Conservation (phyloP, 495 filamentous ascomycete species). For the Pseudomonodictys pantanalensis region DNA sequence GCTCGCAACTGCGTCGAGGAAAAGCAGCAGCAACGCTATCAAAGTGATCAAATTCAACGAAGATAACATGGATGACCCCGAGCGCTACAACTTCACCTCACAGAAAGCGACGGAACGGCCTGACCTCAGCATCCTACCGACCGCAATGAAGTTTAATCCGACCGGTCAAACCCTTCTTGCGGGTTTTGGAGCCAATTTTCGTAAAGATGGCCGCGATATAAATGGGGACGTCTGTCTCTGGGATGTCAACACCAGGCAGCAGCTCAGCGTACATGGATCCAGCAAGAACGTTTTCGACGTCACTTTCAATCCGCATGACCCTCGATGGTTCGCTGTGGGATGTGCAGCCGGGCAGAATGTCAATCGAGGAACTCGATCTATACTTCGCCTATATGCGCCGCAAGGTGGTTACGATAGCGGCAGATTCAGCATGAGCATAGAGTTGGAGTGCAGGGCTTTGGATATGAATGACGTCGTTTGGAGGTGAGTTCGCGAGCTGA, state of each 20-base stretch:
- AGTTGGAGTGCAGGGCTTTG: slow-evolving; percentile 67
- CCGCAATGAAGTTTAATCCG: slow-evolving; percentile 70
- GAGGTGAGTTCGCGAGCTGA: slow-evolving; percentile 15
- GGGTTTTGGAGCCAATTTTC: slow-evolving; percentile 66
- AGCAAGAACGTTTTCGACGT: slow-evolving; percentile 77
- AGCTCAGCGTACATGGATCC: slow-evolving; percentile 45
- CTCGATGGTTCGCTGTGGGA: slow-evolving; percentile 58
- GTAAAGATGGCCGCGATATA: slow-evolving; percentile 53
- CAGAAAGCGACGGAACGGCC: slow-evolving; percentile 35
- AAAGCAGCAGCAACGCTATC: slow-evolving; percentile 43
- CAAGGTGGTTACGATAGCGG: slow-evolving; percentile 1
- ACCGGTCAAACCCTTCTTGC: slow-evolving; percentile 57
- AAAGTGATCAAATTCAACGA: slow-evolving; percentile 17
- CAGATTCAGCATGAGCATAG: slow-evolving; percentile 46
- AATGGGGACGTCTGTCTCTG: slow-evolving; percentile 73
- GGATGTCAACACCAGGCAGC: slow-evolving; percentile 54
- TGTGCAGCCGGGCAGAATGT: slow-evolving; percentile 33
- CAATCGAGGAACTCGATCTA: slow-evolving; percentile 46
- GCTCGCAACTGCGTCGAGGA: slow-evolving; percentile 52
- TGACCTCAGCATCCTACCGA: slow-evolving; percentile 61
- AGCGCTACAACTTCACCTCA: slow-evolving; percentile 24
- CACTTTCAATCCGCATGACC: slow-evolving; percentile 64
- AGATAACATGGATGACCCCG: background rate
- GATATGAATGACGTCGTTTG: slow-evolving; percentile 85
- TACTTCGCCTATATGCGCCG: slow-evolving; percentile 54